phyloP scores from a whole-genome alignment of 331 rosid species.

The Erythrophleum ivorense region DNA sequence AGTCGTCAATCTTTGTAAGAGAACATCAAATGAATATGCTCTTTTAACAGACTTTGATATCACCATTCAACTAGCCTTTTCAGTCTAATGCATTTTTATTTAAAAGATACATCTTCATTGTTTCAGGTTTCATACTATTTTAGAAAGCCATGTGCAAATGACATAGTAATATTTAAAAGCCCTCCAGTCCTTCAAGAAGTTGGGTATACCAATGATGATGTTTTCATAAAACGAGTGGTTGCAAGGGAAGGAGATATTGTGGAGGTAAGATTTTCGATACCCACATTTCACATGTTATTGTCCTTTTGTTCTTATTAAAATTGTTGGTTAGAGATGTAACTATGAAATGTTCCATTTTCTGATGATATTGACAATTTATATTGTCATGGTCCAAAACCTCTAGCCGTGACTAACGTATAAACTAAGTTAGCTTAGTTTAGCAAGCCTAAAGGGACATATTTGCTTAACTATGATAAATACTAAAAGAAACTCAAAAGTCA shows the following conservation, averaged over 20 bases:
- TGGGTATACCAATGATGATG: constrained; percentile 90
- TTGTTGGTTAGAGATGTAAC: constrained; percentile 10
- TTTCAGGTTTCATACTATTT: constrained; percentile 90
- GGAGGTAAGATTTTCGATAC: constrained; percentile 64
- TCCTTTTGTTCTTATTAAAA: constrained; percentile 14
- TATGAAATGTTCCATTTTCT: constrained; percentile 14
- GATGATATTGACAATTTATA: not conserved
- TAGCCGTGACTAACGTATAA: not conserved
- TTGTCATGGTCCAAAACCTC: no score
- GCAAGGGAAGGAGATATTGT: constrained; percentile 92
- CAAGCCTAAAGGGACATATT: no score
- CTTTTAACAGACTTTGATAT: constrained; percentile 4
- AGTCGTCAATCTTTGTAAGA: no score
- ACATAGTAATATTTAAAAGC: constrained; percentile 90
- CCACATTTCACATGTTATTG: not conserved
- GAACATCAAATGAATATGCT: no score
- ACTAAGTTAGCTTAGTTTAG: not conserved
- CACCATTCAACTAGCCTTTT: constrained; percentile 21
- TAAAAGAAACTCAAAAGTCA: not conserved
- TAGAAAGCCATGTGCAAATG: constrained; percentile 93
- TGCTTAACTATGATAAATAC: not conserved
- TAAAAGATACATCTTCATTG: constrained; percentile 32
- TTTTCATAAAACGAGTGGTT: constrained; percentile 88
- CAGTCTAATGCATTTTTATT: constrained; percentile 10
- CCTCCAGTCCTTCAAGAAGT: constrained; percentile 97